Base-by-base conservation (phyloP, 1,284 basidiomycete genomes). In the Agroathelia rolfsii region DNA sequence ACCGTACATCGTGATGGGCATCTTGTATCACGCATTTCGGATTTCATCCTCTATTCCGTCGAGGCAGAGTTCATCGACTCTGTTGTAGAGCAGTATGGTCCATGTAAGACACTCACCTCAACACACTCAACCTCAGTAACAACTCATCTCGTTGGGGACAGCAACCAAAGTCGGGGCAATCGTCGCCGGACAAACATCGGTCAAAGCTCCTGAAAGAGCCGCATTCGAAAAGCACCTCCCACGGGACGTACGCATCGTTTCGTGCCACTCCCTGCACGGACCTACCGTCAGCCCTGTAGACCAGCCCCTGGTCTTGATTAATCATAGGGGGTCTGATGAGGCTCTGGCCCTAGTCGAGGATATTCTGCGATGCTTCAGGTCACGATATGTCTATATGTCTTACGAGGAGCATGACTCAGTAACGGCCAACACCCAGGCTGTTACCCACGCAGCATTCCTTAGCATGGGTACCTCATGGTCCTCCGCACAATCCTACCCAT, bases 401-500 rank as follows among this genome's bases (percentile, higher is more conserved):
- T 98, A 96, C 60, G 87, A 95, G 44, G 90, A 97, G 42, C 94
- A 98, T 53, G 94, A 98, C 49, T 68, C 76, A 29, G 87, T 98
- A 30, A 98, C 94, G 0, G 94, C 94, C 14, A 98, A 97, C 48
- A 97, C 95, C 0, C 94, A 98, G 59, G 94, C 94, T 0, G 92
- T 95, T 13, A 97, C 92, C 0, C 95, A 98, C 48, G 94, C 94
- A 9, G 94, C 94, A 1, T 98, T 98, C 64, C 66, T 98, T 22
- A 93, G 90, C 45, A 98, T 98, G 95, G 94, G 94, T 10, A 94
- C 89, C 2, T 94, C 94, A 0, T 98, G 95, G 94, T 70, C 76
- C 31, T 72, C 73, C 37, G 69, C 76, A 10, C 59, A 68, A 10
- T 66, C 70, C 14, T 98, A 96, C 53, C 95, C 95, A 2, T 98